Evolutionary conservation across 495 filamentous ascomycete species (phyloP).

Genomic region (Aspergillus taichungensis): DNA sequence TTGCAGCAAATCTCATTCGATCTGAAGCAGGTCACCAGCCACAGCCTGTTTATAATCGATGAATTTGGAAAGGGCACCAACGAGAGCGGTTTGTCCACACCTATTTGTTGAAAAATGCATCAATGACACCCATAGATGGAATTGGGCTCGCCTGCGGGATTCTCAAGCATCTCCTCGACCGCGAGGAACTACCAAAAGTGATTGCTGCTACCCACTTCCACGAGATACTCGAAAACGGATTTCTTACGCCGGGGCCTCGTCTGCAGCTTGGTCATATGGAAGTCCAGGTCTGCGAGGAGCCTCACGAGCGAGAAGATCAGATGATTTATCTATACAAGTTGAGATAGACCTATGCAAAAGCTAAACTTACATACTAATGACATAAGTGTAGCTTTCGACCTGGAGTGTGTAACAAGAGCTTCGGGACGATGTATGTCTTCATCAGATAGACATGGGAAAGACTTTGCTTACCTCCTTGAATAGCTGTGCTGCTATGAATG

Average conservation of each 20-base stretch:
- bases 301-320: slow-evolving; percentile 55
- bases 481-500: slow-evolving; percentile 75
- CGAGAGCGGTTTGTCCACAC: slow-evolving; percentile 37
- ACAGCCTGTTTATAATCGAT: slow-evolving; percentile 78
- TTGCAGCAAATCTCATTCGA: slow-evolving; percentile 79
- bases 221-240: slow-evolving; percentile 76
- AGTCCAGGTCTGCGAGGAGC: slow-evolving; percentile 57
- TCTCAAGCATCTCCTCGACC: slow-evolving; percentile 62
- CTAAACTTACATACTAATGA: slow-evolving; percentile 7
- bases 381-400: slow-evolving; percentile 35
- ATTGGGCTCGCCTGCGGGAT: slow-evolving; percentile 79
- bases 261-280: slow-evolving; percentile 82
- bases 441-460: background rate
- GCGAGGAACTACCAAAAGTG: slow-evolving; percentile 64
- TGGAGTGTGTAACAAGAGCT: slow-evolving; percentile 72
- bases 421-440: slow-evolving; percentile 57
- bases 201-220: slow-evolving; percentile 90
- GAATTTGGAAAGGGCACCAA: slow-evolving; percentile 97
- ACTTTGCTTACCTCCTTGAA: background rate
- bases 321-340: slow-evolving; percentile 84
- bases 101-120: background rate
- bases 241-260: slow-evolving; percentile 48
- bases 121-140: slow-evolving; percentile 46
- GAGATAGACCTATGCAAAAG: slow-evolving; percentile 2
- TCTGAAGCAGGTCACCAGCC: slow-evolving; percentile 65